Evolutionary conservation across 371 early-diverging fungal genomes (phyloP).

Genomic region (Saksenaea vasiformis): DNA sequence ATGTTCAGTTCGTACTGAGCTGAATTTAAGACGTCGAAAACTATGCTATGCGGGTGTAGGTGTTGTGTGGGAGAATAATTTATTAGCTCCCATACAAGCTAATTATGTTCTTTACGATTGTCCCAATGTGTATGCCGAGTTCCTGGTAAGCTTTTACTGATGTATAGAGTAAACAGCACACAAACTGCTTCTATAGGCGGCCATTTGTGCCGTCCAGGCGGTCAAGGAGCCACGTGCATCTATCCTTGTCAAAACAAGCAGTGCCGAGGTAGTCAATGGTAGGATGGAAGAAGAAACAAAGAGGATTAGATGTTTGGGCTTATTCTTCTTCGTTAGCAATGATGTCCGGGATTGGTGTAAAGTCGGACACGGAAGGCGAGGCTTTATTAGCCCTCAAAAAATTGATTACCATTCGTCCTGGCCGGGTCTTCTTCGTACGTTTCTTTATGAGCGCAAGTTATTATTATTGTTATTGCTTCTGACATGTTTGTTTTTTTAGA

Average conservation of each 20-base stretch:
- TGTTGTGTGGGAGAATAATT: constrained; percentile 1
- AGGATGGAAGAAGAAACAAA: neutral
- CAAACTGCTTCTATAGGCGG: neutral
- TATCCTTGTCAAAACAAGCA: neutral
- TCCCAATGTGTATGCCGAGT: neutral
- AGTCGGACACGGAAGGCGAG: neutral
- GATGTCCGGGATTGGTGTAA: constrained; percentile 4
- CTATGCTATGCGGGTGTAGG: constrained; percentile 2
- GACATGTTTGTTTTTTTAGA: neutral
- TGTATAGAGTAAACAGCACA: neutral
- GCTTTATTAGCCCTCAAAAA: neutral
- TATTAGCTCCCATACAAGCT: neutral
- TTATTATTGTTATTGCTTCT: neutral
- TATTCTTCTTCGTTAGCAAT: neutral
- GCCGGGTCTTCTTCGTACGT: neutral
- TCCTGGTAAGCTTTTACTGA: neutral
- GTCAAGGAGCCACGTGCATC: neutral
- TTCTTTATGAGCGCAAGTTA: no score
- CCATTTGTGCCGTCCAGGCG: constrained; percentile 1
- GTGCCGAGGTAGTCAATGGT: neutral
- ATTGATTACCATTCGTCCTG: neutral
- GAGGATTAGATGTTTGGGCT: neutral
- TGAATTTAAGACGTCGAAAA: neutral
- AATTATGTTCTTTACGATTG: neutral
- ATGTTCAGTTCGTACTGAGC: neutral